Percentiles rank a stretch among this genome's conserved stretches.
These are phyloP conservation scores for Marasmius sp. DNA, from an alignment of 1,284 basidiomycete genomes.

Conservation along the genomic window DNA sequence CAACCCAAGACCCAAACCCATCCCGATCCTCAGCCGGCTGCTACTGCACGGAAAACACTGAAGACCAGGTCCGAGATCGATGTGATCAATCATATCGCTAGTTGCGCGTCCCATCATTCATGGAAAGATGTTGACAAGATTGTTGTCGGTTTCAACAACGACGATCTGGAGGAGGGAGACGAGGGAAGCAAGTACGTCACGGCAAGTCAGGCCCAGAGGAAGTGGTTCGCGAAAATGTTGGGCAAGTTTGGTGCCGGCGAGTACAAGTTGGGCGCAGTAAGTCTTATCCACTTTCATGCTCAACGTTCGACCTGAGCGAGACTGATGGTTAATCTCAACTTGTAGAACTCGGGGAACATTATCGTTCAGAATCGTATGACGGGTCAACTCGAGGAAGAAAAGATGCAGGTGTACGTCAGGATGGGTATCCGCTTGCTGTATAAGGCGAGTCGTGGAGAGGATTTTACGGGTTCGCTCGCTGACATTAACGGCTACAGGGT, in stretches of 20 bases:
- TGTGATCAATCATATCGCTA: conserved; percentile 90
- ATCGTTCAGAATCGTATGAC: conserved; percentile 91
- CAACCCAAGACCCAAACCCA: not conserved
- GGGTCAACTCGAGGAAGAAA: conserved; percentile 94
- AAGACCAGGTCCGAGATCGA: conserved; percentile 88
- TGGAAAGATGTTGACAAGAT: conserved; percentile 89
- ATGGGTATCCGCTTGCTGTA: conserved; percentile 95
- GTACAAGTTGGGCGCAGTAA: conserved; percentile 87
- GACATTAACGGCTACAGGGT: conserved; percentile 36
- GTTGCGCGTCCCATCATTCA: conserved; percentile 86
- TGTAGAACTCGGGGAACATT: conserved; percentile 93
- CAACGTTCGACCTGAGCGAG: not conserved
- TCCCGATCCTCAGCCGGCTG: not conserved
- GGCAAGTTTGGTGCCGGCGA: conserved; percentile 82
- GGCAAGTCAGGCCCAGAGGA: conserved; percentile 92
- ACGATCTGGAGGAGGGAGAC: not conserved
- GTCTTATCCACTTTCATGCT: conserved; percentile 30
- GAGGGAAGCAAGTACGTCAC: conserved; percentile 86
- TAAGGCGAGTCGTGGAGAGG: conserved; percentile 42
- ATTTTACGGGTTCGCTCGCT: not conserved
- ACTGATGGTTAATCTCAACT: not conserved
- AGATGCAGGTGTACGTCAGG: conserved; percentile 95
- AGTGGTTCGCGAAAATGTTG: conserved; percentile 93
- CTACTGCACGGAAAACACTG: conserved; percentile 73
- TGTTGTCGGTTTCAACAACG: conserved; percentile 53